phyloP scores from a whole-genome alignment of 2,329 filamentous ascomycete species.

The Trichoderma asperellum region DNA sequence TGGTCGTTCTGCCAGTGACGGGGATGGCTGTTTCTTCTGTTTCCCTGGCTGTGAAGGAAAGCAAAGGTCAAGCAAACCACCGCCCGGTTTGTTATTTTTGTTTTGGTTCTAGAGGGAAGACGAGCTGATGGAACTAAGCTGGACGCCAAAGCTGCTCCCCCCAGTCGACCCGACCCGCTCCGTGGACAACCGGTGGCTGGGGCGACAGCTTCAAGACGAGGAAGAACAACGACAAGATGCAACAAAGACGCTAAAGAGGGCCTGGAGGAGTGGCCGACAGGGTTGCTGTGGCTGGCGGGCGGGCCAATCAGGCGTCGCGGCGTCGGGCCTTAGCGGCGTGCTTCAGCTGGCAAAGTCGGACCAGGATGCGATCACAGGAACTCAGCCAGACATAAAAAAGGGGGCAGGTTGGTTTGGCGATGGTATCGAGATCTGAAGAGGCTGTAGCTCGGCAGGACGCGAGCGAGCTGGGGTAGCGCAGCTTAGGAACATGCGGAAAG shows the following conservation, averaged over 20 bases:
- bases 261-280: conserved; percentile 2
- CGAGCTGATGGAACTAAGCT: conserved; percentile 27
- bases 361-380: conserved; percentile 20
- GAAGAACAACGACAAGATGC: not conserved
- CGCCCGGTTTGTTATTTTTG: conserved; percentile 20
- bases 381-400: conserved; percentile 21
- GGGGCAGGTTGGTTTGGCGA: not conserved
- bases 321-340: conserved; percentile 19
- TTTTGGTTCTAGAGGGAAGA: conserved; percentile 18
- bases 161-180: conserved; percentile 26
- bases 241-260: conserved; percentile 2
- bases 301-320: conserved; percentile 14
- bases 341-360: conserved; percentile 24
- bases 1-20: not conserved
- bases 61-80: not conserved
- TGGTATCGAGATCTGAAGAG: conserved; percentile 2
- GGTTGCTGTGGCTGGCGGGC: conserved; percentile 18
- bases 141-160: conserved; percentile 19
- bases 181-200: conserved; percentile 29
- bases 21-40: not conserved
- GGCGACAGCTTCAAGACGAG: conserved; percentile 14
- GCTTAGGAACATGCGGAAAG: not conserved
- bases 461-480: not conserved
- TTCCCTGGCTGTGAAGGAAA: conserved; percentile 22
- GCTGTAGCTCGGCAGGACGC: conserved; percentile 7